Conservation (phyloP, 257 asterid species). For the Craterostigma plantagineum region DNA sequence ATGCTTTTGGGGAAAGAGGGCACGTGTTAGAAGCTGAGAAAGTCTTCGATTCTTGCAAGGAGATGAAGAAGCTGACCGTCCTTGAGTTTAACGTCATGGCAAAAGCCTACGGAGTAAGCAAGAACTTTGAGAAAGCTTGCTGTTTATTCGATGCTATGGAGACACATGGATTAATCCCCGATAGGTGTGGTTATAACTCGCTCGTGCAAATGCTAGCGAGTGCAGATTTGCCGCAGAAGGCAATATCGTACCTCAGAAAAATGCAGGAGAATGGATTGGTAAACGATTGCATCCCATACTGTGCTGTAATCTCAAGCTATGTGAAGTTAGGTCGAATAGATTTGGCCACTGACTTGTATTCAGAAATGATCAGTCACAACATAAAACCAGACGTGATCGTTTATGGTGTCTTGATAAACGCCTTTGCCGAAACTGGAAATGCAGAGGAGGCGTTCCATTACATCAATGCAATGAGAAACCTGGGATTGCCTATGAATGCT, state of each 20-base stretch:
- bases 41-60: conserved; percentile 40
- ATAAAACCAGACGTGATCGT: conserved; percentile 66
- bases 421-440: conserved; percentile 63
- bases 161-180: conserved; percentile 38
- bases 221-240: conserved; percentile 53
- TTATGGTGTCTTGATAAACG: conserved; percentile 64
- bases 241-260: conserved; percentile 34
- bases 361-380: conserved; percentile 37
- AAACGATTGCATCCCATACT: conserved; percentile 54
- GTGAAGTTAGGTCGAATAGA: conserved; percentile 39
- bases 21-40: conserved; percentile 44
- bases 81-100: conserved; percentile 80
- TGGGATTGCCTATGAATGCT: conserved; percentile 38
- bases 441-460: conserved; percentile 34
- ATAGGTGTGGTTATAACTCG: conserved; percentile 69
- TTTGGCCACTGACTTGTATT: conserved; percentile 34
- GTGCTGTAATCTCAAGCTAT: conserved; percentile 75
- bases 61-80: conserved; percentile 24
- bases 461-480: conserved; percentile 25
- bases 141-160: conserved; percentile 48
- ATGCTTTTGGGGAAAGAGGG: conserved; percentile 81
- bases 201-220: conserved; percentile 74
- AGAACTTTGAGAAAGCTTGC: conserved; percentile 58
- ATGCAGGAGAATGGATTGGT: conserved; percentile 58
- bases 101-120: conserved; percentile 78